These are phyloP conservation scores for Rhizophagus clarus DNA, from an alignment of 192 early-diverging fungal species.

Conservation along the genomic window DNA sequence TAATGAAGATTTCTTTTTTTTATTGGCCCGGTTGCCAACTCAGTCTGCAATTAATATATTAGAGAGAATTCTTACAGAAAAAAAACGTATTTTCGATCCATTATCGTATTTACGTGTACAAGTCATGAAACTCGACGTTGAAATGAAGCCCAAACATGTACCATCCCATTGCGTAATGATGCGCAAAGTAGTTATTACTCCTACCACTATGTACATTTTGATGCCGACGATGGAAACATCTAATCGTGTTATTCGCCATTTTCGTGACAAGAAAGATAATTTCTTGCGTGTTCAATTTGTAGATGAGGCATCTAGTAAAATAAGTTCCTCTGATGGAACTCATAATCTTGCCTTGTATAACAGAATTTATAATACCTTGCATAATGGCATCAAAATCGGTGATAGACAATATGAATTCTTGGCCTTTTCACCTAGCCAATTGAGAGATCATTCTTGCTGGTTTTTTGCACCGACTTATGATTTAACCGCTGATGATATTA, in stretches of 20 bases:
- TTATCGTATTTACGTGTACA: slow-evolving; percentile 32
- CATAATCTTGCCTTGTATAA: slow-evolving; percentile 50
- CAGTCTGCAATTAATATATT: slow-evolving; percentile 41
- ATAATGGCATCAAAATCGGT: slow-evolving; percentile 58
- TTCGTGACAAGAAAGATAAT: slow-evolving; percentile 46
- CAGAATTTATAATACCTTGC: slow-evolving; percentile 50
- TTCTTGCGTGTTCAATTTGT: slow-evolving; percentile 73
- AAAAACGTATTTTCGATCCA: slow-evolving; percentile 48
- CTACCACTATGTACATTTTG: slow-evolving; percentile 64
- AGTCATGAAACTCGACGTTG: slow-evolving; percentile 25
- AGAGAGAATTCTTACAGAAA: slow-evolving; percentile 32
- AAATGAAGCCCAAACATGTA: slow-evolving; percentile 32
- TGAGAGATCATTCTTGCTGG: slow-evolving; percentile 69
- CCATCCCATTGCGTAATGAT: slow-evolving; percentile 53
- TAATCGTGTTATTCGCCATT: slow-evolving; percentile 76
- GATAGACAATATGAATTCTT: slow-evolving; percentile 60
- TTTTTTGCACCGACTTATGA: slow-evolving; percentile 61
- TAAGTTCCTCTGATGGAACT: slow-evolving; percentile 36
- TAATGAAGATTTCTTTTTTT: slow-evolving; percentile 36
- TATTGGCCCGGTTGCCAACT: slow-evolving; percentile 30
- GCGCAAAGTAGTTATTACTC: slow-evolving; percentile 66
- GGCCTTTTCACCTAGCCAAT: slow-evolving; percentile 64
- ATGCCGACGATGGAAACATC: slow-evolving; percentile 66
- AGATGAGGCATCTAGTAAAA: slow-evolving; percentile 57
- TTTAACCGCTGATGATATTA: slow-evolving; percentile 54